Evolutionary conservation across 805 yeast genomes (phyloP).

Genomic region (Candida peoriensis): DNA sequence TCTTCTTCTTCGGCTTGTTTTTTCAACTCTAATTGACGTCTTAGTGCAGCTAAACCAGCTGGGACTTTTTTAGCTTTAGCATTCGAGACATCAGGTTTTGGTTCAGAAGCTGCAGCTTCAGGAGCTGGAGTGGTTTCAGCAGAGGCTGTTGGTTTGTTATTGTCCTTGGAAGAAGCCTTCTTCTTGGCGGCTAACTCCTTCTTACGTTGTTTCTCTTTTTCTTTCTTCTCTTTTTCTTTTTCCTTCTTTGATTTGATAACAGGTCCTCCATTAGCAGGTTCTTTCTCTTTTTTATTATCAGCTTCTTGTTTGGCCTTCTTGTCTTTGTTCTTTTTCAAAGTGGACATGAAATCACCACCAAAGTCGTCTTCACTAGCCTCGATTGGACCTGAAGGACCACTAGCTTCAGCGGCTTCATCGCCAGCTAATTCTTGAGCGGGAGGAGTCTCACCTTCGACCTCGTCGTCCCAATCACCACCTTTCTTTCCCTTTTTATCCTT

Average conservation of each 20-base stretch:
- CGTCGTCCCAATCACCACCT: constrained; percentile 82
- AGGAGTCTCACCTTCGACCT: constrained; percentile 46
- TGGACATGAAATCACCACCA: constrained; percentile 73
- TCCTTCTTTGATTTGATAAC: constrained; percentile 87
- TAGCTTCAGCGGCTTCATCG: constrained; percentile 25
- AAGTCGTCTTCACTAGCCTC: constrained; percentile 36
- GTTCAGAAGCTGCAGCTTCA: constrained; percentile 32
- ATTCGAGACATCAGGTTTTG: too few species aligned
- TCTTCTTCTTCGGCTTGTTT: constrained; percentile 86
- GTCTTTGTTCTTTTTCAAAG: constrained; percentile 73
- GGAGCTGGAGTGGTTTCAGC: constrained; percentile 30
- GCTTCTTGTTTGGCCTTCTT: constrained; percentile 67
- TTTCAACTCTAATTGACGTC: constrained; percentile 80
- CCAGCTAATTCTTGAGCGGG: constrained; percentile 50
- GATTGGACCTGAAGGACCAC: constrained; percentile 25
- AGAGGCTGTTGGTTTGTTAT: constrained; percentile 4
- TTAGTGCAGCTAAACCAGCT: constrained; percentile 89
- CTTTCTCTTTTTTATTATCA: constrained; percentile 39
- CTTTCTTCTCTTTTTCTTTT: constrained; percentile 92
- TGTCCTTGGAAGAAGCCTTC: constrained; percentile 48
- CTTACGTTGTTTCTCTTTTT: constrained; percentile 84
- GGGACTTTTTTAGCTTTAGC: constrained; percentile 69
- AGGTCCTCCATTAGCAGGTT: constrained; percentile 49
- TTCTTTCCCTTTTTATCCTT: constrained; percentile 61
- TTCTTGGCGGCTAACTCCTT: constrained; percentile 84